Base-by-base conservation (phyloP, 805 yeast species). In the Zygoascus flipseniorum region DNA sequence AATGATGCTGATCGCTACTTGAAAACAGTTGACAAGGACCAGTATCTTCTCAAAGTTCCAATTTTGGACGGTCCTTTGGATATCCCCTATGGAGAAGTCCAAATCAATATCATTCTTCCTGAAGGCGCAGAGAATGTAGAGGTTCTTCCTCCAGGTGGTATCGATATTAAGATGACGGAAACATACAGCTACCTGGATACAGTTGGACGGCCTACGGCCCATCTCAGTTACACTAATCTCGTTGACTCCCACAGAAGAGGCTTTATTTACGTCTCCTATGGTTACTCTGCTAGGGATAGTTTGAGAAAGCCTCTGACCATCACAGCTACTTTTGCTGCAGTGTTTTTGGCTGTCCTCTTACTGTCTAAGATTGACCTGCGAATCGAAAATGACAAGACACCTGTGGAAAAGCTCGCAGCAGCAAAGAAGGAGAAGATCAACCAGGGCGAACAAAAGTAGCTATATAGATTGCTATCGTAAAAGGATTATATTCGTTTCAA, bases 131-230 rank as follows among this genome's bases (percentile, higher is more conserved):
- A 71, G 77, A 50, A 58, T 78, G 47, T 80, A 75, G 54, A 63
- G 39, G 75, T 85, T 43, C 75, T 85, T 16, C 86, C 93, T 18
- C 66, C 83, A 60, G 66, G 50, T 53, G 57, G 60, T 10, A 54
- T 56, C 5, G 62, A 63, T 18, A 37, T 50, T 11, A 61, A 62
- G 14, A 53, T 63, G 43, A 47, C 63, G 11, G 58, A 64, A 26
- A 76, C 69, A n/a, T 62, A 54, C 56, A 64, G 67, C 58, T 69
- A 64, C 68, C 79, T 92, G 59, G 99, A 92, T 59, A 71, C 80
- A 26, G 70, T 75, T 26, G 97, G 98, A 26, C 95, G 92, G 62
- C 81, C 87, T 16, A 84, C 86, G 58, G 77, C 86, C 13, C 77
- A 83, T 14, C 68, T 89, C 47, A 69, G 69, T 26, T 86, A 74